Evolutionary conservation across 2,329 filamentous ascomycete species (phyloP).

Genomic region (Leptographium wingfieldii): DNA sequence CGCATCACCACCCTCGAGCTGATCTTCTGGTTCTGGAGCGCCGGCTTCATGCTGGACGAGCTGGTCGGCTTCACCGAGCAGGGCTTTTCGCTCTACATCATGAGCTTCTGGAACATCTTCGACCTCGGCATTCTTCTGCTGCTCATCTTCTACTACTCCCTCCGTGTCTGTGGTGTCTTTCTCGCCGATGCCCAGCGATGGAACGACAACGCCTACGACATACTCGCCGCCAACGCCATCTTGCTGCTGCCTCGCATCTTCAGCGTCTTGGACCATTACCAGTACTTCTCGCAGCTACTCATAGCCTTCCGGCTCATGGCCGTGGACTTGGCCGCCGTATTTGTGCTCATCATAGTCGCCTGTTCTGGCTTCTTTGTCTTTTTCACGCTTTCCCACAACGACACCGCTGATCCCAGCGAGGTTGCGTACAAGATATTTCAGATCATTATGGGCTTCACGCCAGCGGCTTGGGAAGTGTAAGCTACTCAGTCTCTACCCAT

Average conservation of each 20-base stretch:
- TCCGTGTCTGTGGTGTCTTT: conserved; percentile 79
- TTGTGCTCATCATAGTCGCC: conserved; percentile 70
- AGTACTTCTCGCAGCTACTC: conserved; percentile 87
- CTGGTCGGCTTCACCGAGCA: conserved; percentile 94
- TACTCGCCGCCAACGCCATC: conserved; percentile 84
- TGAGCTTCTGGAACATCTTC: conserved; percentile 97
- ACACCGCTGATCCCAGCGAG: conserved; percentile 50
- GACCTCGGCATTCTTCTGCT: conserved; percentile 81
- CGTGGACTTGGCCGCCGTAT: conserved; percentile 72
- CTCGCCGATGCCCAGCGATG: conserved; percentile 62
- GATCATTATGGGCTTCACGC: conserved; percentile 90
- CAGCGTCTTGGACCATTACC: conserved; percentile 86
- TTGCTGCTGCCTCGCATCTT: conserved; percentile 83
- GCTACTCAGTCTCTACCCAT: conserved; percentile 14
- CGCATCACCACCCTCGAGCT: conserved; percentile 76
- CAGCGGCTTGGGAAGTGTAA: conserved; percentile 82
- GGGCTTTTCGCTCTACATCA: conserved; percentile 89
- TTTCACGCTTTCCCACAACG: conserved; percentile 67
- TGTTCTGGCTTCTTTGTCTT: conserved; percentile 95
- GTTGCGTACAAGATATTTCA: conserved; percentile 90
- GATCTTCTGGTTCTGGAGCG: conserved; percentile 95
- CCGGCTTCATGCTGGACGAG: conserved; percentile 93
- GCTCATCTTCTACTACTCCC: conserved; percentile 78
- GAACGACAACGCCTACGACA: conserved; percentile 81
- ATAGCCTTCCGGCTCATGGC: conserved; percentile 94